Evolutionary conservation across 2,329 filamentous ascomycete genomes (phyloP).

Genomic region (Arthrobotrys iridis): DNA sequence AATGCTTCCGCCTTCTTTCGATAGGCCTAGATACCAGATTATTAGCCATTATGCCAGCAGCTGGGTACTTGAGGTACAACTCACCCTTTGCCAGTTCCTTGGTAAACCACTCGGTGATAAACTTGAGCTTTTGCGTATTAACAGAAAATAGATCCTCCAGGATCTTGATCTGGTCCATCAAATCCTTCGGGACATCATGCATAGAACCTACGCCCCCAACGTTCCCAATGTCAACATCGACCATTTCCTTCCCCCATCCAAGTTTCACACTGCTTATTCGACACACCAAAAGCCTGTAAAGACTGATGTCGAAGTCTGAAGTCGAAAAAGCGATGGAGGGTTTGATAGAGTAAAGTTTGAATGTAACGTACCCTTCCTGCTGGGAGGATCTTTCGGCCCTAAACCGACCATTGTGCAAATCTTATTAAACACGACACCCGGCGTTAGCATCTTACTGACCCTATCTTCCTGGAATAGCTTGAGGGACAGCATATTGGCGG

Average conservation of each 20-base stretch:
- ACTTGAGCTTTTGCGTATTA: slow-evolving; percentile 80
- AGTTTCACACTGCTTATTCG: background rate
- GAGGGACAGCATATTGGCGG: slow-evolving; percentile 38
- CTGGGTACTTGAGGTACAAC: slow-evolving; percentile 45
- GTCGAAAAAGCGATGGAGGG: background rate
- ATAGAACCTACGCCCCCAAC: slow-evolving; percentile 75
- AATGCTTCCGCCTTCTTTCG: slow-evolving; percentile 88
- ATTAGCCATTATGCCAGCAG: slow-evolving; percentile 22
- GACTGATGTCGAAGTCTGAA: background rate
- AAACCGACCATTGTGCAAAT: slow-evolving; percentile 51
- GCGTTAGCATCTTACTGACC: slow-evolving; percentile 31
- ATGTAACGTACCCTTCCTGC: slow-evolving; percentile 57
- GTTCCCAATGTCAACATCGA: background rate
- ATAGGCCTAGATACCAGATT: slow-evolving; percentile 70
- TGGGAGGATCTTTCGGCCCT: slow-evolving; percentile 55
- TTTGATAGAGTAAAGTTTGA: background rate
- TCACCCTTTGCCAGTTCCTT: slow-evolving; percentile 85
- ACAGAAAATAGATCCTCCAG: slow-evolving; percentile 88
- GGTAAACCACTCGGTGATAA: slow-evolving; percentile 89
- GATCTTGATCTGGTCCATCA: slow-evolving; percentile 75
- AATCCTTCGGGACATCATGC: slow-evolving; percentile 76
- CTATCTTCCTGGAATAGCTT: slow-evolving; percentile 44
- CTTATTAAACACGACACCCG: slow-evolving; percentile 32
- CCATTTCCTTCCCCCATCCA: background rate
- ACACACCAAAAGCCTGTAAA: background rate